These are phyloP conservation scores for Mycena alexandri DNA, from an alignment of 768 basidiomycete species.

Conservation along the genomic window DNA sequence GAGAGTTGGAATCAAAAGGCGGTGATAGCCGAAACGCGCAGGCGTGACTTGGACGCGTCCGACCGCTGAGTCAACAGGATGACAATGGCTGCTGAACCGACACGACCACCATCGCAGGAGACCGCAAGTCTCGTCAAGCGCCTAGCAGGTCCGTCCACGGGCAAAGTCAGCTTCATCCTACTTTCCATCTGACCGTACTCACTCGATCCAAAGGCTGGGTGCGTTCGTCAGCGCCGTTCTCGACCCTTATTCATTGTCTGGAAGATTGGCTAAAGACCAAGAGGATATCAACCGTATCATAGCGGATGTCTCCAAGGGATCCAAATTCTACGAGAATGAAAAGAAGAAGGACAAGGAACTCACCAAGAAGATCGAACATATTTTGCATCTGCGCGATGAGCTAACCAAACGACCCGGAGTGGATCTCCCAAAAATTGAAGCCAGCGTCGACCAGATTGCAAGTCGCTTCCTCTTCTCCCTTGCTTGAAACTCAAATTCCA, in stretches of 20 bases:
- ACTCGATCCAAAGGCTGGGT: conserved; percentile 1
- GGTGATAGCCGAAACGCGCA: conserved; percentile 9
- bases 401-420: conserved; percentile 68
- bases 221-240: not conserved
- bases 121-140: conserved; percentile 79
- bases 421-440: conserved; percentile 71
- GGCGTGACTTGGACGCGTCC: conserved; percentile 12
- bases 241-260: not conserved
- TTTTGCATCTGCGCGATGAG: conserved; percentile 75
- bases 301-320: conserved; percentile 91
- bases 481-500: conserved; percentile 9
- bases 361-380: conserved; percentile 78
- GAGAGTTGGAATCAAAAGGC: conserved; percentile 9
- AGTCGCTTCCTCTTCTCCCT: conserved; percentile 41
- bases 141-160: conserved; percentile 89
- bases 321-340: conserved; percentile 96
- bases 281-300: conserved; percentile 90
- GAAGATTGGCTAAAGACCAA: conserved; percentile 69
- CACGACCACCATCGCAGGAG: conserved; percentile 69
- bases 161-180: conserved; percentile 75
- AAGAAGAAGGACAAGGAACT: conserved; percentile 90
- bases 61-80: not conserved
- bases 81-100: conserved; percentile 34
- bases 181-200: too few species aligned
- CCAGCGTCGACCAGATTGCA: conserved; percentile 77